phyloP scores from a whole-genome alignment of 1,284 basidiomycete species.

The Ganoderma lingzhi region DNA sequence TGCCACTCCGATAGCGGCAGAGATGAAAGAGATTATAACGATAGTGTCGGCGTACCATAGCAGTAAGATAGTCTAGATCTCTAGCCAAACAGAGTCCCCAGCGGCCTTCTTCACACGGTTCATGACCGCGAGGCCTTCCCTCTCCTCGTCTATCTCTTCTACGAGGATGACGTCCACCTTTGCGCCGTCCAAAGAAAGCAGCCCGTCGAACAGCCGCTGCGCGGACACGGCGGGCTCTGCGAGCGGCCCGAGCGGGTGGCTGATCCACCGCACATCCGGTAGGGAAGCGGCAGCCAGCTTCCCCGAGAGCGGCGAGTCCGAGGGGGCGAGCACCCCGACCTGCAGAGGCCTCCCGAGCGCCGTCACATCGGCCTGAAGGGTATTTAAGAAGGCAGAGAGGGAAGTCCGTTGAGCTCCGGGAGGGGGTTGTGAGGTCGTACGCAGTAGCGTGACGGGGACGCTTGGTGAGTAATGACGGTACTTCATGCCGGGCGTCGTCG shows the following conservation, averaged over 20 bases:
- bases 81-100: conserved; percentile 61
- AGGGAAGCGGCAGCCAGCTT: conserved; percentile 42
- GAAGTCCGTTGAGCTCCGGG: conserved; percentile 40
- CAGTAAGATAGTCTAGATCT: conserved; percentile 16
- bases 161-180: conserved; percentile 89
- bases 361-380: conserved; percentile 42
- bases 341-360: conserved; percentile 44
- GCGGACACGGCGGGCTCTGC: conserved; percentile 76
- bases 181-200: conserved; percentile 80
- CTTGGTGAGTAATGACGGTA: conserved; percentile 97
- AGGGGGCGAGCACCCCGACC: conserved; percentile 76
- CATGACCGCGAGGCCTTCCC: conserved; percentile 95
- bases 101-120: conserved; percentile 98
- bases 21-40: conserved; percentile 5
- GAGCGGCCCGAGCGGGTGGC: conserved; percentile 68
- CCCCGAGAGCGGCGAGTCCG: conserved; percentile 64
- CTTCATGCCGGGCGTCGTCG: conserved; percentile 99
- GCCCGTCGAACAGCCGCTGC: conserved; percentile 86
- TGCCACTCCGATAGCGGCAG: background rate
- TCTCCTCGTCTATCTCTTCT: conserved; percentile 85
- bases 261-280: conserved; percentile 58
- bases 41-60: conserved; percentile 23
- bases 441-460: conserved; percentile 82
- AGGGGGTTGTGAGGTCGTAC: conserved; percentile 57
- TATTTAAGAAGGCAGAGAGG: conserved; percentile 49